phyloP scores from a whole-genome alignment of 2,329 filamentous ascomycete genomes.

The Aureobasidium sp. region DNA sequence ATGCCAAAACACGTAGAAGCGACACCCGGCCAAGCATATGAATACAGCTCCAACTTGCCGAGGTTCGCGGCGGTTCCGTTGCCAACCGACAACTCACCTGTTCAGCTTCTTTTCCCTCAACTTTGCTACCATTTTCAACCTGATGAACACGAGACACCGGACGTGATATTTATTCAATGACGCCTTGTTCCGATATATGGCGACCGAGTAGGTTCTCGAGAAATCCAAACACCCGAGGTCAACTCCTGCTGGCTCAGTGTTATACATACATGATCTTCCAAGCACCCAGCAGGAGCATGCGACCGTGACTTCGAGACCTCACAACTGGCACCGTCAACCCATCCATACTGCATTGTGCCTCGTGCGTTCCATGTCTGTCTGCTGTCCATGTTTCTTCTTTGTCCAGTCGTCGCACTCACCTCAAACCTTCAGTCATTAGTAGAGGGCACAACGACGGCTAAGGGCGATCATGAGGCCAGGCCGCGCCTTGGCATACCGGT shows the following conservation, averaged over 20 bases:
- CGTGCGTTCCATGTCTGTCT: not conserved
- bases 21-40: not conserved
- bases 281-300: not conserved
- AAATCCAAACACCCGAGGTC: too few relatives aligned
- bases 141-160: not conserved
- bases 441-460: not conserved
- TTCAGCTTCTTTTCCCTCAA: not conserved
- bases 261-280: not conserved
- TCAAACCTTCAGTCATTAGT: not conserved
- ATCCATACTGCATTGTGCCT: not conserved
- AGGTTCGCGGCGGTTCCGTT: conserved; percentile 1
- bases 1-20: not conserved
- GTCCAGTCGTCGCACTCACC: not conserved
- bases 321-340: not conserved
- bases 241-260: not conserved
- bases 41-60: not conserved
- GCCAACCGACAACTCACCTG: conserved; percentile 5
- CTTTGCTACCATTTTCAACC: not conserved
- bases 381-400: not conserved
- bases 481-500: conserved; percentile 6
- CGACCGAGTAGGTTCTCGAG: not conserved
- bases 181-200: not conserved
- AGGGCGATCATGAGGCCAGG: conserved; percentile 4
- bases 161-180: too few relatives aligned
- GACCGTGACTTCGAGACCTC: not conserved